A percentile compares a stretch with the other conserved stretches of the same genome.
Evolutionary conservation across 331 rosid genomes (phyloP).

Genomic region (Malus hybrid): DNA sequence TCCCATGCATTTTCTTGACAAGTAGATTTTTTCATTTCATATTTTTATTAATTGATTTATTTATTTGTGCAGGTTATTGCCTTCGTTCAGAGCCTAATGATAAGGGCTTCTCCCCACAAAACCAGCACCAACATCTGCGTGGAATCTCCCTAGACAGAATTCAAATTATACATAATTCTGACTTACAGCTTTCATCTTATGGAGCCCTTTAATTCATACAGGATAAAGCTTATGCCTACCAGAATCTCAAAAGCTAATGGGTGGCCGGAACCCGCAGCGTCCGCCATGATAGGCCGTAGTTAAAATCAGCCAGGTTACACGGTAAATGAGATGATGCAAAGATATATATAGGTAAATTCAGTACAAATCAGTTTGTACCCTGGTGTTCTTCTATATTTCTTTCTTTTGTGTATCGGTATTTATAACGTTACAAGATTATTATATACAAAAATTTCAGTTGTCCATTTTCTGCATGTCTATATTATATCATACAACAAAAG

Average conservation of each 20-base stretch:
- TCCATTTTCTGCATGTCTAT: too few relatives aligned
- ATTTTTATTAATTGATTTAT: not conserved
- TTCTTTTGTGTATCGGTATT: not conserved
- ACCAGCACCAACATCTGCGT: not conserved
- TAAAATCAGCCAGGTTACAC: not conserved
- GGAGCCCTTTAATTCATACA: not conserved
- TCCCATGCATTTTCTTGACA: not conserved
- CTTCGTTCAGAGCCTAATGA: conserved; percentile 34
- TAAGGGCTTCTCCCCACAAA: conserved; percentile 15
- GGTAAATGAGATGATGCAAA: not conserved
- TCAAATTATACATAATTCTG: not conserved
- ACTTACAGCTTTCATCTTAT: not conserved
- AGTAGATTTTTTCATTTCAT: not conserved
- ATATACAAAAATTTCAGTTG: too few relatives aligned
- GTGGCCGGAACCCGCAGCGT: not conserved
- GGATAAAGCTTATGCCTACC: not conserved
- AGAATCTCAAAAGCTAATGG: not conserved
- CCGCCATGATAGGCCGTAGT: not conserved
- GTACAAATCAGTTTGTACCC: not conserved
- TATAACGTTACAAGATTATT: not conserved
- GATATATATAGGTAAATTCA: not conserved
- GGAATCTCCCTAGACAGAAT: conserved; percentile 9
- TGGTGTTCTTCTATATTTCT: not conserved
- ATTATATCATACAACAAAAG: too few relatives aligned
- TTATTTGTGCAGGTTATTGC: conserved; percentile 30